Evolutionary conservation across 2,329 filamentous ascomycete species (phyloP).

Genomic region (Fusarium verticillioides): DNA sequence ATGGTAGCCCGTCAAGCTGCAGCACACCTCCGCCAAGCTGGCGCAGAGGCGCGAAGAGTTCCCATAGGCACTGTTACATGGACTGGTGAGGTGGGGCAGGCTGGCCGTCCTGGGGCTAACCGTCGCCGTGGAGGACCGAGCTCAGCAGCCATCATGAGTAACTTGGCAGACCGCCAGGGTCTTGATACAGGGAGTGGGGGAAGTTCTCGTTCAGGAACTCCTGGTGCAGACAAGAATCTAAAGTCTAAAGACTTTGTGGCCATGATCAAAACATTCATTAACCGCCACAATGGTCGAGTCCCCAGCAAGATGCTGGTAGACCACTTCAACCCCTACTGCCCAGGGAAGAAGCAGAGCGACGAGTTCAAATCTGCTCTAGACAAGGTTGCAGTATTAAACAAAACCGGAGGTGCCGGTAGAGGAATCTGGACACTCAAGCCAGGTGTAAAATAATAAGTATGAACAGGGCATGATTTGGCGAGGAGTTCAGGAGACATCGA

Average conservation of each 20-base stretch:
- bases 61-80: constrained; percentile 91
- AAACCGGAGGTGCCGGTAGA: constrained; percentile 62
- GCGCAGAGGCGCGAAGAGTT: constrained; percentile 75
- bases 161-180: constrained; percentile 68
- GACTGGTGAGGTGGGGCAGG: constrained; percentile 86
- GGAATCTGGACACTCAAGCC: constrained; percentile 64
- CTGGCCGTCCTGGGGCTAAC: constrained; percentile 73
- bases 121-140: constrained; percentile 64
- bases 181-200: constrained; percentile 55
- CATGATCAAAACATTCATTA: constrained; percentile 83
- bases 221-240: constrained; percentile 53
- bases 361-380: constrained; percentile 87
- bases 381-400: constrained; percentile 77
- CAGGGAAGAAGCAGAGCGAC: constrained; percentile 70
- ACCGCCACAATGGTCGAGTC: constrained; percentile 79
- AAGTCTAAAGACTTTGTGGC: constrained; percentile 72
- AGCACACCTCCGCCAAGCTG: constrained; percentile 77
- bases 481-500: constrained; percentile 28
- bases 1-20: constrained; percentile 82
- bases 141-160: constrained; percentile 66
- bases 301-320: constrained; percentile 88
- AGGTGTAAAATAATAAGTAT: constrained; percentile 6
- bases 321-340: constrained; percentile 86
- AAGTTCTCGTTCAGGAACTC: constrained; percentile 60
- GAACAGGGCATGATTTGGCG: constrained; percentile 9